Evolutionary conservation across 2,329 filamentous ascomycete genomes (phyloP).

Genomic region (Fusarium avenaceum): DNA sequence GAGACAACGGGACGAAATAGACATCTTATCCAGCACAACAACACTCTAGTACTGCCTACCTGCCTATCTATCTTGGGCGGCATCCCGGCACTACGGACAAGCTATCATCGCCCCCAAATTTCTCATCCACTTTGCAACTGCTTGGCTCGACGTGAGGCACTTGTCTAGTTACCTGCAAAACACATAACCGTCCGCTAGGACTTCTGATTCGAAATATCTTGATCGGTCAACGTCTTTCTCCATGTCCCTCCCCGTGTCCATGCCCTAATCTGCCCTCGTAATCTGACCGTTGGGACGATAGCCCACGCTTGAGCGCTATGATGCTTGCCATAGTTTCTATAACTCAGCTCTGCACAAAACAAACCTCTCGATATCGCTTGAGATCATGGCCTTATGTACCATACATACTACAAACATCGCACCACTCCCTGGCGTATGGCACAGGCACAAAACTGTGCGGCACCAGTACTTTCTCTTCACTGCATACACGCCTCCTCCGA

Average conservation of each 20-base stretch:
- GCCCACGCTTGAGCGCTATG: background rate
- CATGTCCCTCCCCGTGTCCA: background rate
- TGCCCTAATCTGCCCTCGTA: background rate
- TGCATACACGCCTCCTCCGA: slow-evolving; percentile 41
- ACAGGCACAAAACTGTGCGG: slow-evolving; percentile 40
- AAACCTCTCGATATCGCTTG: slow-evolving; percentile 39
- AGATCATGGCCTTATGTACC: slow-evolving; percentile 29
- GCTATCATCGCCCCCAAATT: slow-evolving; percentile 40
- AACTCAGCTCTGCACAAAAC: slow-evolving; percentile 31
- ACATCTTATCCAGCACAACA: slow-evolving; percentile 28
- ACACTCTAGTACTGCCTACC: background rate
- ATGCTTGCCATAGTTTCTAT: slow-evolving; percentile 2
- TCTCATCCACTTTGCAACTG: slow-evolving; percentile 35
- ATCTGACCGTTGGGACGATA: background rate
- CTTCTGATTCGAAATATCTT: slow-evolving; percentile 7
- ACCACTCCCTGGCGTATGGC: slow-evolving; percentile 38
- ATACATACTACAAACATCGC: slow-evolving; percentile 19
- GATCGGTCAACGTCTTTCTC: slow-evolving; percentile 15
- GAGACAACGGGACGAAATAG: slow-evolving; percentile 24
- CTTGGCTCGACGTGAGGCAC: slow-evolving; percentile 27
- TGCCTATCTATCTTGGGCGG: slow-evolving; percentile 19
- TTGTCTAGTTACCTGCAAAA: slow-evolving; percentile 35
- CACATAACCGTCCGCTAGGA: slow-evolving; percentile 35
- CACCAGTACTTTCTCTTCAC: slow-evolving; percentile 30
- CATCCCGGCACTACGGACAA: slow-evolving; percentile 41